Base-by-base conservation (phyloP, 2,329 filamentous ascomycete species). In the Cladophialophora exuberans region DNA sequence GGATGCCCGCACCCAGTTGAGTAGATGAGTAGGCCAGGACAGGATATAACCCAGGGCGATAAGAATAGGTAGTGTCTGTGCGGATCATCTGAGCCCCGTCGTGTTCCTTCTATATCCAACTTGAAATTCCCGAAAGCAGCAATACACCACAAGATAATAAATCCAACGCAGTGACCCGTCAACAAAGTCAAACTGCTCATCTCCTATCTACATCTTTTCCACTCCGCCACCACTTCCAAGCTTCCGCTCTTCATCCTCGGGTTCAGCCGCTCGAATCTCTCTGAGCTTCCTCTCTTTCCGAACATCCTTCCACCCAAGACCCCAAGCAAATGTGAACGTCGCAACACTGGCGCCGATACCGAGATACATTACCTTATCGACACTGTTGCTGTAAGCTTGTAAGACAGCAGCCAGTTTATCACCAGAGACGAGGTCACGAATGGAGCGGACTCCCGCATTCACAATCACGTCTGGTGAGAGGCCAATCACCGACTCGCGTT, bases 221-320 rank as follows among this genome's bases (percentile, higher is more conserved):
- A n/a, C n/a, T n/a, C n/a, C n/a, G n/a, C n/a, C n/a, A n/a, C n/a
- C n/a, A n/a, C n/a, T n/a, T n/a, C n/a, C n/a, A n/a, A n/a, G n/a
- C n/a, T n/a, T 26, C 13, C 11, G 35, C 17, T 39, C 17, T 20
- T 20, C 7, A 13, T 39, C 35, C 15, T 20, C 15, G 4, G 35
- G 9, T 11, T 39, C 17, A 11, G 15, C 10, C 35, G 35, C 10
- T 11, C 13, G 15, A 11, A 39, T 15, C 9, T 15, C 15, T 39
- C 10, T 17, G 17, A 30, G 26, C 49, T 64, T 52, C 54, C 66
- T 64, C 35, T 62, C 52, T 52, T 67, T 60, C 13, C 65, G 59
- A 42, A 69, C 62, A 28, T 69, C 65, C 56, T 62, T 67, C 57
- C 64, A 69, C 25, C 67, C 67, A 36, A 69, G 54, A 18, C 66